Base-by-base conservation (phyloP, 371 early-diverging fungal genomes). In the Rhizopus sp. region DNA sequence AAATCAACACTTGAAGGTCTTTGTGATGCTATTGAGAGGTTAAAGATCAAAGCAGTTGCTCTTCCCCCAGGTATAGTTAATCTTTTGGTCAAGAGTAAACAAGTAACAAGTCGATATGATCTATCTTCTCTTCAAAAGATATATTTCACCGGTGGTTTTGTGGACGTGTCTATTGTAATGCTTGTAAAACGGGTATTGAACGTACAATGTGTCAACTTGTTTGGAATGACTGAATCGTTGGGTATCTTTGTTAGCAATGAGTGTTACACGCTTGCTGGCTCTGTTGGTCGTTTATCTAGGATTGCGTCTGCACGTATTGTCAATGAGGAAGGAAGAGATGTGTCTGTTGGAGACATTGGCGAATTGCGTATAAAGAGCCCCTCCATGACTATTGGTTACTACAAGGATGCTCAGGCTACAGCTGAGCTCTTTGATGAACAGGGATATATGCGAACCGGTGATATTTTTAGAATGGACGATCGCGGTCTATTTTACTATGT, bases 391-490 rank as follows among this genome's bases (percentile, higher is more conserved):
- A 79, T 73, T 51, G 41, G 4, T 3, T 63, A 83, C 80, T 77
- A 53, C 61, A 84, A 15, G 80, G 80, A 5, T 53, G 45, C 56
- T 12, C 62, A 4, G 78, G 77, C 16, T 63, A 86, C 46, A 56
- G 59, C 2, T 92, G 93, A 31, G 92, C 92, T 65, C 70, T 94
- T 45, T 85, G 91, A 73, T 49, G 93, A 44, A 82, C 87, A 33
- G 91, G 95, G 0, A 89, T 93, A 5, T 92, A 89, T 65, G 69
- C 90, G 12, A 91, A 91, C 91, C 0, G 93, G 92, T 12, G 95
- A 95, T 60, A 68, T 94, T 38, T 93, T 81, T 4, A 57, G 77
- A 8, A 69, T 85, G 3, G 84, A 33, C 81, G 82, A 4, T 61
- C 73, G 81, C 5, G 80, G 78, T 1, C 61, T 71, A 50, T 79